These are phyloP conservation scores for Paracamarosporium sp. DNA, from an alignment of 2,329 filamentous ascomycete species.

Conservation along the genomic window DNA sequence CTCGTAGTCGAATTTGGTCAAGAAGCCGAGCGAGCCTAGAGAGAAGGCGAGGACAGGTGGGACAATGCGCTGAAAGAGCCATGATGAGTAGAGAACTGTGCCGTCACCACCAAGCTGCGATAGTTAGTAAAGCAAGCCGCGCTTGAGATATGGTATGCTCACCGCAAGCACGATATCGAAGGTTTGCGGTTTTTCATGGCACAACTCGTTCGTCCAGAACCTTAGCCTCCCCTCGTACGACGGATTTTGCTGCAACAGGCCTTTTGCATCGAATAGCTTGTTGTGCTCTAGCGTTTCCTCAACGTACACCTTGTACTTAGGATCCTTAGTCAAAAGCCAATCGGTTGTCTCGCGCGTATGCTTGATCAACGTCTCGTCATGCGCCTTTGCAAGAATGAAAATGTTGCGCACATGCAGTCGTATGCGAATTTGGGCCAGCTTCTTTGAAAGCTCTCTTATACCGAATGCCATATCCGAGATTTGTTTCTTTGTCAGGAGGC, in stretches of 20 bases:
- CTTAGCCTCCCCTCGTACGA: conserved; percentile 66
- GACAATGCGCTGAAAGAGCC: conserved; percentile 95
- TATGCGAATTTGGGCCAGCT: conserved; percentile 81
- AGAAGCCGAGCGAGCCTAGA: conserved; percentile 88
- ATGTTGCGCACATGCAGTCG: conserved; percentile 82
- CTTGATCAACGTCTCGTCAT: conserved; percentile 79
- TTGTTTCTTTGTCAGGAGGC: conserved; percentile 93
- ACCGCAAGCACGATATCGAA: conserved; percentile 92
- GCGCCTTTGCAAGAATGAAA: conserved; percentile 90
- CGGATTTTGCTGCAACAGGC: conserved; percentile 69
- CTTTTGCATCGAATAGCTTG: conserved; percentile 74
- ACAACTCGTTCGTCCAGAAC: conserved; percentile 86
- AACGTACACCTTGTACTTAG: conserved; percentile 79
- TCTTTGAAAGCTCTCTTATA: conserved; percentile 86
- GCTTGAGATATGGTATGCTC: conserved; percentile 21
- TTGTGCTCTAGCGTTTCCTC: conserved; percentile 77
- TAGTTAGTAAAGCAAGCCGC: conserved; percentile 1
- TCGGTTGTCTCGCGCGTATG: conserved; percentile 78
- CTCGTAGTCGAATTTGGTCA: conserved; percentile 95
- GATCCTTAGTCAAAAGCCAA: conserved; percentile 80
- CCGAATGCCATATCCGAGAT: conserved; percentile 97
- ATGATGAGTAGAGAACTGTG: conserved; percentile 95
- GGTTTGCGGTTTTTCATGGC: conserved; percentile 76
- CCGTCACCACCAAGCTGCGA: conserved; percentile 81
- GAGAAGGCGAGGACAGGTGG: conserved; percentile 92